Conservation (phyloP, 495 filamentous ascomycete genomes). For the Aspergillus indologenus region DNA sequence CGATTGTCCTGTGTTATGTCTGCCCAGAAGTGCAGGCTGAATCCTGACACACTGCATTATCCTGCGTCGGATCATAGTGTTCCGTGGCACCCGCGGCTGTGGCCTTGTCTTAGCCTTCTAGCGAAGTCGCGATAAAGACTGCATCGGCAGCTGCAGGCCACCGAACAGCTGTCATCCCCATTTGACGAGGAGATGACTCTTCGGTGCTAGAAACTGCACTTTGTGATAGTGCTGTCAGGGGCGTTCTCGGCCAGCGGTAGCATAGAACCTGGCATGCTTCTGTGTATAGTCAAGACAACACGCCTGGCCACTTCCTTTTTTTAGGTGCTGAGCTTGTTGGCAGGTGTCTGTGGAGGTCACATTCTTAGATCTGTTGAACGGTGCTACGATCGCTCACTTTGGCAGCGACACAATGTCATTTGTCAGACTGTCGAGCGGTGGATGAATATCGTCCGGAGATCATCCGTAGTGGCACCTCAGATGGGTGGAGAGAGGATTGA, state of each 20-base stretch:
- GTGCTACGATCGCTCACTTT: background rate
- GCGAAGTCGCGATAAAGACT: background rate
- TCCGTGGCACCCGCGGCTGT: slow-evolving; percentile 6
- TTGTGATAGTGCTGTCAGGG: background rate
- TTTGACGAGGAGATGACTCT: background rate
- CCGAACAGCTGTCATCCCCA: background rate
- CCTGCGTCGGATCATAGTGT: slow-evolving; percentile 6
- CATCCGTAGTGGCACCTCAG: background rate
- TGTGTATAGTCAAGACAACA: background rate
- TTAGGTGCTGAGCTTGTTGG: background rate
- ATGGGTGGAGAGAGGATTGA: background rate
- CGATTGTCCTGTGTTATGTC: slow-evolving; percentile 7
- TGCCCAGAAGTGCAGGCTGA: background rate
- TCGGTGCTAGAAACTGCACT: background rate
- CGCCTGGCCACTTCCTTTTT: background rate
- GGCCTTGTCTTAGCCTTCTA: background rate
- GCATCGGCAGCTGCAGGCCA: background rate
- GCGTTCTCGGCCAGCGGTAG: background rate
- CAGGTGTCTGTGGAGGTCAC: background rate
- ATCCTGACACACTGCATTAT: background rate
- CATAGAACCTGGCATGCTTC: background rate
- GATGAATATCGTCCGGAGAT: background rate
- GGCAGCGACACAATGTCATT: background rate
- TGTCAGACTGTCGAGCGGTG: background rate
- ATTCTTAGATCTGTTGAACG: background rate